These are phyloP conservation scores for Sporodiniella umbellata DNA, from an alignment of 371 early-diverging fungal species.

Conservation along the genomic window DNA sequence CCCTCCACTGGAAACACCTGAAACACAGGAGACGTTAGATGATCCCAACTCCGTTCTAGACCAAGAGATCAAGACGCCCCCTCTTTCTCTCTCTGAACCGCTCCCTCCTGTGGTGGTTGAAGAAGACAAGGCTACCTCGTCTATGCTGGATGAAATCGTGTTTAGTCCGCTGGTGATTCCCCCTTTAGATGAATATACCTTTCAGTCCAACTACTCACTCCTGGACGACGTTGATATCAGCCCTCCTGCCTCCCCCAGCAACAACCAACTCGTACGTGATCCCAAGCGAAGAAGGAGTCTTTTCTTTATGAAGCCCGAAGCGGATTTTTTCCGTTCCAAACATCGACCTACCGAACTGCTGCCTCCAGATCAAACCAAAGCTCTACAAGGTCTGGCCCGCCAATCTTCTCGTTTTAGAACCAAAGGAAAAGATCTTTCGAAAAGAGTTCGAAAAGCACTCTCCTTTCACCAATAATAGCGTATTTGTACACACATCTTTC, in stretches of 20 bases:
- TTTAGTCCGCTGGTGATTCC: neutral
- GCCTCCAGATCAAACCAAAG: neutral
- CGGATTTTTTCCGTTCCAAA: neutral
- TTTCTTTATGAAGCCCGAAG: neutral
- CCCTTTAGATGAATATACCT: neutral
- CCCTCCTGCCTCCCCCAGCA: neutral
- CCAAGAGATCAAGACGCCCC: neutral
- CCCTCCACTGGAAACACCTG: neutral
- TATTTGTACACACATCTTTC: too few relatives aligned
- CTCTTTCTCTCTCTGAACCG: neutral
- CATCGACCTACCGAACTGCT: neutral
- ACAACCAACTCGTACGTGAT: neutral
- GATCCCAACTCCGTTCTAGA: neutral
- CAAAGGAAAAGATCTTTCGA: conserved; percentile 18
- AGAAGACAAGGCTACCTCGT: neutral
- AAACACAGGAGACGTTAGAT: neutral
- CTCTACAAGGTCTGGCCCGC: conserved; percentile 9
- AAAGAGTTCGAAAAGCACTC: conserved; percentile 15
- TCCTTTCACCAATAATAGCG: conserved; percentile 16
- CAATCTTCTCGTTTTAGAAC: conserved; percentile 14
- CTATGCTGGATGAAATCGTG: neutral
- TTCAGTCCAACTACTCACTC: neutral
- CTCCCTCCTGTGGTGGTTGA: neutral
- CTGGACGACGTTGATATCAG: neutral
- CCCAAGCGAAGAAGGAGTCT: neutral